Conservation (phyloP, 176 grass and related monocot species). For the Rhipidocladum racemiflorum region DNA sequence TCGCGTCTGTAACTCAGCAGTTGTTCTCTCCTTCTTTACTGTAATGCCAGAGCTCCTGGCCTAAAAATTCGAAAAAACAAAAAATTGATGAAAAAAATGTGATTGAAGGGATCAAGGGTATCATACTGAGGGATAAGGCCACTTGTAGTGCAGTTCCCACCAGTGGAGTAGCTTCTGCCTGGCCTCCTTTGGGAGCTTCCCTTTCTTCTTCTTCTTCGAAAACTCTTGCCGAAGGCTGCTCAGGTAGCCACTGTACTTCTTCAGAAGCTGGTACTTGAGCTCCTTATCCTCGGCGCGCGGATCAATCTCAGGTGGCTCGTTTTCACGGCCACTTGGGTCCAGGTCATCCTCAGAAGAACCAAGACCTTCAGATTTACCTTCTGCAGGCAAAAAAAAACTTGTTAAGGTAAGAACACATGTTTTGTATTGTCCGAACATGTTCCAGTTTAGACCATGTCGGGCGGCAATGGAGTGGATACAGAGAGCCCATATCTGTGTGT, state of each 20-base stretch:
- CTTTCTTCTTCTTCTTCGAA: slow-evolving; percentile 91
- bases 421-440: slow-evolving; percentile 11
- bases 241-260: slow-evolving; percentile 76
- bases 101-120: not conserved
- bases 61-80: too few relatives aligned
- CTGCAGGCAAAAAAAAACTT: slow-evolving; percentile 40
- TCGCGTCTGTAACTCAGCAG: too few relatives aligned
- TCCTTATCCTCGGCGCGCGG: slow-evolving; percentile 57
- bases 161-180: slow-evolving; percentile 75
- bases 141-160: slow-evolving; percentile 84
- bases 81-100: too few relatives aligned
- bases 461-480: slow-evolving; percentile 23
- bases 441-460: slow-evolving; percentile 30
- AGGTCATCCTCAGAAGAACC: slow-evolving; percentile 83
- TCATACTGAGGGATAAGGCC: slow-evolving; percentile 81
- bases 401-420: slow-evolving; percentile 13
- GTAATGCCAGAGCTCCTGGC: too few relatives aligned
- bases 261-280: slow-evolving; percentile 70
- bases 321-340: slow-evolving; percentile 59
- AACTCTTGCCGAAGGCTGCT: slow-evolving; percentile 82
- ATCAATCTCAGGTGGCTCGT: slow-evolving; percentile 58
- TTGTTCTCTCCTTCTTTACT: too few relatives aligned
- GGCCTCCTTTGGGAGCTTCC: slow-evolving; percentile 80
- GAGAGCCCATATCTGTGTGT: slow-evolving; percentile 30
- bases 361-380: slow-evolving; percentile 66